These are phyloP conservation scores for Pichia nanzhaoensis DNA, from an alignment of 805 yeast species.

Conservation along the genomic window DNA sequence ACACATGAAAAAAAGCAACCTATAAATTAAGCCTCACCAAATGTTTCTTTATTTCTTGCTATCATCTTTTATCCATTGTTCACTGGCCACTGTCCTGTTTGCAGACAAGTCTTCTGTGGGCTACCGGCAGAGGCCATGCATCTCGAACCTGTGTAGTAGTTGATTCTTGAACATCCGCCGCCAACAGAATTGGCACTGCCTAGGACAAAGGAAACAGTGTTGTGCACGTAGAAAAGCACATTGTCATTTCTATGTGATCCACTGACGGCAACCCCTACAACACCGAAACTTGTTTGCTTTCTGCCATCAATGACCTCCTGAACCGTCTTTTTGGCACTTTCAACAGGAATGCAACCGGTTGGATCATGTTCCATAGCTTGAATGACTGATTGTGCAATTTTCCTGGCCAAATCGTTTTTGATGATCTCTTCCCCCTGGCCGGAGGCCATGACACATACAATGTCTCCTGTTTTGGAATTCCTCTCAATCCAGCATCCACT, in stretches of 20 bases:
- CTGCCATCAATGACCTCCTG: neutral
- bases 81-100: no score
- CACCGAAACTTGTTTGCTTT: neutral
- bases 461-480: neutral
- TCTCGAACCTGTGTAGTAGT: neutral
- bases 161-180: neutral
- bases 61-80: no score
- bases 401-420: neutral
- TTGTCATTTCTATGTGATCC: neutral
- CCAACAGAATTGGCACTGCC: conserved; percentile 30
- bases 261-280: neutral
- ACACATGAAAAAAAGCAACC: no score
- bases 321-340: neutral
- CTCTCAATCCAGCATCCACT: conserved; percentile 5
- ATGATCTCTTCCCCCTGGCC: conserved; percentile 6
- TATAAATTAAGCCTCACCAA: no score
- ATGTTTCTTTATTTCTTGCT: no score
- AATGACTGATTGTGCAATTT: neutral
- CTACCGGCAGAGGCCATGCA: neutral
- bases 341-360: neutral
- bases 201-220: conserved; percentile 1
- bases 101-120: neutral
- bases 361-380: neutral
- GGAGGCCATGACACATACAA: conserved; percentile 1
- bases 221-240: neutral